Evolutionary conservation across 2,329 filamentous ascomycete genomes (phyloP), one percentile per base, ranked within the genome.

Genomic region (Fusarium longipes): DNA sequence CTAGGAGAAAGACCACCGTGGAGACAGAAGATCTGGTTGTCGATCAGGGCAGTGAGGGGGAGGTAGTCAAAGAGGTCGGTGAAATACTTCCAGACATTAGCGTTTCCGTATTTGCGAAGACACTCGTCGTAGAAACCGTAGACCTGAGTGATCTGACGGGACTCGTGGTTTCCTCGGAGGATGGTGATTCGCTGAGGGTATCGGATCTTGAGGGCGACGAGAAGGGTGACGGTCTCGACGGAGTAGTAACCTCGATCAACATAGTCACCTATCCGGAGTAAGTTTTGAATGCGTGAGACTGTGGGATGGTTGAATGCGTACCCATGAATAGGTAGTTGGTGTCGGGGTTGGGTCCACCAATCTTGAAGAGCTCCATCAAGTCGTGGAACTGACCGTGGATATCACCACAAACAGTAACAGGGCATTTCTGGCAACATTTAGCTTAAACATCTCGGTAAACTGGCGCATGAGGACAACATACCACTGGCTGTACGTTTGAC

Each of bases 261-360:
- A 77, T 98, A 99, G 81, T 99, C 96, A 78, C 96, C 93, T 96
- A 50, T 50, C 33, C 14, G 55, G 47, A 42, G 43, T 70, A 49
- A 70, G 66, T 64, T 60, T 56, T 30, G 40, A 18, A 11, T 39
- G 22, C 35, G 18, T 20, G 30, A 35, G n/a, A n/a, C n/a, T 39
- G 44, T 14, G 27, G 29, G 15, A 30, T 44, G 18, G 14, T 43
- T 27, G 42, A 45, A 51, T n/a, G 60, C 89, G 77, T 82, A 96
- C 93, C 94, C 93, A 99, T 98, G 84, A 98, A 98, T 71, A 98
- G 90, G 82, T 98, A 98, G 84, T 98, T 98, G 77, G 96, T 98
- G 81, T 99, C 96, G 71, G 96, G 96, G 78, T 97, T 97, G 63
- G 94, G 93, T 54, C 96, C 96, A 73, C 96, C 96, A 80, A 99